Evolutionary conservation across 768 basidiomycete species (phyloP), one percentile per base, ranked within the genome.

Genomic region (Lepiota brunneoincarnata): DNA sequence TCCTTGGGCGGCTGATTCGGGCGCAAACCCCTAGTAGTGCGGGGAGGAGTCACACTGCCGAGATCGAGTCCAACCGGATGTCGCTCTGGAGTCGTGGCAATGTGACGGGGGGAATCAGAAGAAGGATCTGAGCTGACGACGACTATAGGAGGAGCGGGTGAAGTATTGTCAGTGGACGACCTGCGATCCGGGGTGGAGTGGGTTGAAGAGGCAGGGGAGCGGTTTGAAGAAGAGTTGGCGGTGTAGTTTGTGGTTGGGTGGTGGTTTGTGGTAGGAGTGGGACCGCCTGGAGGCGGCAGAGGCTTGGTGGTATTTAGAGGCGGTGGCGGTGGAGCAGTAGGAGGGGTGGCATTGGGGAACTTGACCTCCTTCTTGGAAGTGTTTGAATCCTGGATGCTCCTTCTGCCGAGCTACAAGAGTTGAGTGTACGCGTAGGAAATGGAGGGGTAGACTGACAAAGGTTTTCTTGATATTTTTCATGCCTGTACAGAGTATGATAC

Each of bases 381-480:
- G 59, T 72, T 72, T 12, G 75, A 76, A 58, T 89, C 86, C 64
- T 80, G 75, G 36, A 84, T 85, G 64, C 76, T 81, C 78, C 87
- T 87, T 63, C 84, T 77, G 61, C 74, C 78, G 59, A 89, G 81
- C 87, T 89, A 67, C 48, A 53, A 48, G 40, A 48, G 47, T 63
- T 36, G 55, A 48, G 63, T 46, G 57, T 56, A 58, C 54, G 53
- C 51, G 43, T 34, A 24, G 52, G 15, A 51, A 42, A 54, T 46
- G 45, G 41, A 26, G 53, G 58, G 59, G 52, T 55, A 61, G 57
- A 69, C 78, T 63, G 65, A 90, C 90, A 63, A 91, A 72, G 59
- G 86, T 87, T 75, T 90, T 92, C 79, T 87, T 90, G 68, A 93
- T 76, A 59, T 84, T 85, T 75, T 92, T 93, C 91, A 93, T 92